Conservation (phyloP, 768 basidiomycete species). For the Thelephora ganbajun region DNA sequence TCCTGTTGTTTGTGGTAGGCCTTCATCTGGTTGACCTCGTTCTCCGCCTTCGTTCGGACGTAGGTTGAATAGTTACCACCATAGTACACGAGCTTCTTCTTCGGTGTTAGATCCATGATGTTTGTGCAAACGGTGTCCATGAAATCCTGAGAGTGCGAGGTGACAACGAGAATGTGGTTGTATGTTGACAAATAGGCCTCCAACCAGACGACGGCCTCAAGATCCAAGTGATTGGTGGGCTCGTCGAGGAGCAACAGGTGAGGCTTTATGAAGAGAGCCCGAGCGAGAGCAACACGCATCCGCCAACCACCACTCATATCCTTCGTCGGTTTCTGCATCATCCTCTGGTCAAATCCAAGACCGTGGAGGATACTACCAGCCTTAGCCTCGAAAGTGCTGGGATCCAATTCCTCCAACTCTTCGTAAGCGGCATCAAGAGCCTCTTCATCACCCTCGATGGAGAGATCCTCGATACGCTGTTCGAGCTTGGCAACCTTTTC, state of each 20-base stretch:
- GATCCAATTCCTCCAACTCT: constrained; percentile 95
- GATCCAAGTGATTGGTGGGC: constrained; percentile 85
- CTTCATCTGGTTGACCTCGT: constrained; percentile 99
- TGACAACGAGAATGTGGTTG: constrained; percentile 96
- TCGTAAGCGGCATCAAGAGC: constrained; percentile 87
- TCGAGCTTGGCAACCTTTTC: constrained; percentile 91
- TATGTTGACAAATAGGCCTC: constrained; percentile 97
- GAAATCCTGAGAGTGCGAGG: constrained; percentile 98
- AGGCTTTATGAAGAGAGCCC: constrained; percentile 92
- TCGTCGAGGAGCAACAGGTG: constrained; percentile 92
- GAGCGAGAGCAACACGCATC: constrained; percentile 94
- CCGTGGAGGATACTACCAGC: constrained; percentile 95
- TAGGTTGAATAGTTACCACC: constrained; percentile 96
- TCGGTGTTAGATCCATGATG: constrained; percentile 87
- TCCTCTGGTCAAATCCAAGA: constrained; percentile 77
- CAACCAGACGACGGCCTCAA: constrained; percentile 97
- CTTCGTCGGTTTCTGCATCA: constrained; percentile 96
- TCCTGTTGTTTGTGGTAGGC: constrained; percentile 98
- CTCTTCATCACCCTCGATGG: constrained; percentile 72
- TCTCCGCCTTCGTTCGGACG: constrained; percentile 90
- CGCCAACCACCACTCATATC: constrained; percentile 99
- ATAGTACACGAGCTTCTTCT: constrained; percentile 92
- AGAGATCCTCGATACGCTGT: constrained; percentile 86
- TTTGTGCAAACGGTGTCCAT: constrained; percentile 97
- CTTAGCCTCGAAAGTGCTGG: constrained; percentile 88